These are phyloP conservation scores for Monilinia laxa DNA, from an alignment of 2,329 filamentous ascomycete genomes.

Conservation along the genomic window DNA sequence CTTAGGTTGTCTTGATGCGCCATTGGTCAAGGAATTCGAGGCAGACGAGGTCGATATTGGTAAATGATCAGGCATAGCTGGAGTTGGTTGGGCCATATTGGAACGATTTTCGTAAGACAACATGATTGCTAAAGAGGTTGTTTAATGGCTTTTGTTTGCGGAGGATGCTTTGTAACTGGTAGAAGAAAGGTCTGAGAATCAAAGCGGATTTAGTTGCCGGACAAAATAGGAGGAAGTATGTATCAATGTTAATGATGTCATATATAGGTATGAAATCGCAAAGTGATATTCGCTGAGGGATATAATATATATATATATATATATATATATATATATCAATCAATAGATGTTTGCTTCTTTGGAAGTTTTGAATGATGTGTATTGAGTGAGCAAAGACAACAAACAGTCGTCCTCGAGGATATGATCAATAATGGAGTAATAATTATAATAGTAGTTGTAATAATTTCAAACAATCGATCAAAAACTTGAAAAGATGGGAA, in stretches of 20 bases:
- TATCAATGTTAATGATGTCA: conserved; percentile 12
- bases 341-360: not conserved
- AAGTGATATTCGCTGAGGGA: not conserved
- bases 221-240: not conserved
- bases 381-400: not conserved
- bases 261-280: conserved; percentile 3
- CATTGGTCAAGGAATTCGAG: conserved; percentile 29
- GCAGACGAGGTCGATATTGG: conserved; percentile 27
- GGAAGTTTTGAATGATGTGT: not conserved
- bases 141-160: not conserved
- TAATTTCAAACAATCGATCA: not conserved
- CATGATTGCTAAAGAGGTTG: conserved; percentile 30
- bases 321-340: not conserved
- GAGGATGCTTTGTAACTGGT: not conserved
- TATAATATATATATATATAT: not conserved
- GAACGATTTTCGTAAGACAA: conserved; percentile 37
- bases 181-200: conserved; percentile 8
- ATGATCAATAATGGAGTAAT: not conserved
- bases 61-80: conserved; percentile 34
- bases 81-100: conserved; percentile 33
- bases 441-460: not conserved
- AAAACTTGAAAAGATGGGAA: conserved; percentile 5
- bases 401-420: not conserved
- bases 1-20: conserved; percentile 28
- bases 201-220: not conserved